Conservation (phyloP, 306 rosid species). For the Oxytropis ochrocephala region DNA sequence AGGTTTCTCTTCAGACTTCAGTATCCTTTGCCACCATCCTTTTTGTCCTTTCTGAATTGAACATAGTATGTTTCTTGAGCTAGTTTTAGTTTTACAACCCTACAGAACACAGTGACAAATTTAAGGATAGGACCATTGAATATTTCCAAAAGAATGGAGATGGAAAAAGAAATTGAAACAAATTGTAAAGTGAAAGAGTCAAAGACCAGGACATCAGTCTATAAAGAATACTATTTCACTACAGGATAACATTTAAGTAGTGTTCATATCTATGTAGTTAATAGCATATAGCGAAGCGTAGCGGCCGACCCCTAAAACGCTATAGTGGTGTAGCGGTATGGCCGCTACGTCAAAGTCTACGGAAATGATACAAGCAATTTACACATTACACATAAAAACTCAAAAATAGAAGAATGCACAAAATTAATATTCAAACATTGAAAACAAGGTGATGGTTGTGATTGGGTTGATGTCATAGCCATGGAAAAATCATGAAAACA, state of each 20-base stretch:
- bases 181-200: background rate
- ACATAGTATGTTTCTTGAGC: constrained; percentile 73
- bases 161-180: background rate
- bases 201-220: background rate
- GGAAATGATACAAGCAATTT: too few species aligned
- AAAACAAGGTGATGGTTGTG: too few species aligned
- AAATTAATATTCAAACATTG: too few species aligned
- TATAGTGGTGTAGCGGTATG: too few species aligned
- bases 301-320: too few species aligned
- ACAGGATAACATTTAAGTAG: background rate
- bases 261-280: too few species aligned
- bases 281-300: too few species aligned
- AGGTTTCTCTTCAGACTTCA: constrained; percentile 76
- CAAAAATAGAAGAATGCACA: too few species aligned
- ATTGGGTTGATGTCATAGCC: too few species aligned
- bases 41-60: constrained; percentile 65
- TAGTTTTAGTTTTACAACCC: constrained; percentile 65
- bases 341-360: too few species aligned
- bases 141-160: background rate
- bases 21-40: constrained; percentile 79
- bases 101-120: constrained; percentile 19
- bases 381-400: too few species aligned
- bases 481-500: too few species aligned
- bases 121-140: background rate
- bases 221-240: background rate